Base-by-base conservation (phyloP, 2,329 filamentous ascomycete genomes). In the Parastagonospora avenae region DNA sequence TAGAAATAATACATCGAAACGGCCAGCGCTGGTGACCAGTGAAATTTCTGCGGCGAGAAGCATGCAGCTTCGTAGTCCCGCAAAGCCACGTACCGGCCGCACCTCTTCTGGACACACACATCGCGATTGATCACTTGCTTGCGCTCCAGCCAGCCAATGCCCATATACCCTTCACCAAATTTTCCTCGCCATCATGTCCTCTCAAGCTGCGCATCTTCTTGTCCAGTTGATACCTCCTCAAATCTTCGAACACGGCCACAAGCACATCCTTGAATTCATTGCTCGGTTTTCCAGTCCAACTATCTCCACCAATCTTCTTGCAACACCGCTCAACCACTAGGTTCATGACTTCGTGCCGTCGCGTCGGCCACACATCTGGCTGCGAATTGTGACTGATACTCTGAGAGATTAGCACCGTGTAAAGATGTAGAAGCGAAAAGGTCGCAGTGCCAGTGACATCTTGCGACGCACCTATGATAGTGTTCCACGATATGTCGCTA, bases 111-210 rank as follows among this genome's bases (percentile, higher is more conserved):
- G 5, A 24, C 5, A 24, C 19, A 3, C 5, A 24, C 19, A 24
- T 24, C 19, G 3, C 19, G n/a, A 10, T 29, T 40, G 8, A 40
- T 5, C 38, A 10, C 14, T 28, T 40, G 24, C 38, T 40, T 10
- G 40, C 43, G 38, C 42, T 35, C 66, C 66, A 68, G 4, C 30
- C 24, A 8, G 63, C 63, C 31, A 82, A 80, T 41, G 77, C 79
- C 29, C 57, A 82, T 15, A 82, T 75, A 0, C 82, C 83, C 50
- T 63, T 82, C 3, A 63, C 64, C 8, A 71, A 44, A 9, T 28
- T 16, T 6, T 67, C 64, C 38, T 72, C 68, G 2, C 59, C 58
- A 2, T 57, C 55, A 37, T 59, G 54, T 2, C 65, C 68, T 27
- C 65, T 59, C 47, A 72, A 43, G 37, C 66, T 71, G 24, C 63